Percentiles rank a stretch among this genome's conserved stretches.
phyloP scores from a whole-genome alignment of 805 yeast genomes.

The Ogataea haglerorum region DNA sequence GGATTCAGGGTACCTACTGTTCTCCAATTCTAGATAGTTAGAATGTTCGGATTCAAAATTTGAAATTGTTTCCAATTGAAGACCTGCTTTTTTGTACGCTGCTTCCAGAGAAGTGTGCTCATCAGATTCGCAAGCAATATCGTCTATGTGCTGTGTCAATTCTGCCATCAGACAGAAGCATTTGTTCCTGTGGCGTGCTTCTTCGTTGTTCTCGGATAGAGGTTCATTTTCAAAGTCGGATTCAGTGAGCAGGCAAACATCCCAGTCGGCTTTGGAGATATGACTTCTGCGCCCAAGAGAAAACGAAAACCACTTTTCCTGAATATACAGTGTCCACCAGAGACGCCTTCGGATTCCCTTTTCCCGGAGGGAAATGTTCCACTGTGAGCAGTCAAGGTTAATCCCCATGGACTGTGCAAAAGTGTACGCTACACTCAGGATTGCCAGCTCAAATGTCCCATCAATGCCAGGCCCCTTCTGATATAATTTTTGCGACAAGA shows the following conservation, averaged over 20 bases:
- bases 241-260: constrained; percentile 11
- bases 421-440: constrained; percentile 12
- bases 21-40: too few species aligned
- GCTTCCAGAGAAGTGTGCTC: too few species aligned
- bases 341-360: constrained; percentile 15
- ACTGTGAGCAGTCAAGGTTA: constrained; percentile 12
- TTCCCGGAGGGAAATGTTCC: constrained; percentile 16
- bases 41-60: too few species aligned
- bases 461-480: too few species aligned
- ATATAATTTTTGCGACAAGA: too few species aligned
- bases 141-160: not conserved
- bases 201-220: too few species aligned
- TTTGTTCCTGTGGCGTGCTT: not conserved
- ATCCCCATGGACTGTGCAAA: constrained; percentile 16
- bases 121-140: too few species aligned
- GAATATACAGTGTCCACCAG: constrained; percentile 20
- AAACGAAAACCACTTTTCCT: constrained; percentile 18
- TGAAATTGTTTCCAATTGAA: too few species aligned
- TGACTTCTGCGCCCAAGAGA: constrained; percentile 15
- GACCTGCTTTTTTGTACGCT: too few species aligned
- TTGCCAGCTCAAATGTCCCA: too few species aligned
- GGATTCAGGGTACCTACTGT: too few species aligned
- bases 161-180: not conserved
- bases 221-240: constrained; percentile 4
- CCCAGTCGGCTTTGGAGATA: constrained; percentile 15